Evolutionary conservation across 768 basidiomycete species (phyloP).

Genomic region (Tulasnella sp.): DNA sequence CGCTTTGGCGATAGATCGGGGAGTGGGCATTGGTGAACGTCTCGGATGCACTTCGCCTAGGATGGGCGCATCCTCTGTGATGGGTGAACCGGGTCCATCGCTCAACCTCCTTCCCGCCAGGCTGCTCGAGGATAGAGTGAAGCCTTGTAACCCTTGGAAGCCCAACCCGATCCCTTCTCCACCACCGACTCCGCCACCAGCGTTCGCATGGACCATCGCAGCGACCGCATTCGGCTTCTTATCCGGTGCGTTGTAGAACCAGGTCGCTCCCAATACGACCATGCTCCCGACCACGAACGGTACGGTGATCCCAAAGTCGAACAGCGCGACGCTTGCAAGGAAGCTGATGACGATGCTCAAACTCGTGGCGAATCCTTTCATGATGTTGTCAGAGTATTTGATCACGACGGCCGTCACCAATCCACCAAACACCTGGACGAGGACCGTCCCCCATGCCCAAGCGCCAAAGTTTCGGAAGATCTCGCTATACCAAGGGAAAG

Average conservation of each 20-base stretch:
- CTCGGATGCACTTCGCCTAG: not conserved
- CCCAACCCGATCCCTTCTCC: not conserved
- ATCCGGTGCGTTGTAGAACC: slow-evolving; percentile 75
- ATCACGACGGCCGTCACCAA: slow-evolving; percentile 88
- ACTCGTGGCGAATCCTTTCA: slow-evolving; percentile 92
- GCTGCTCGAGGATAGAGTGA: not conserved
- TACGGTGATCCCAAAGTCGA: slow-evolving; percentile 77
- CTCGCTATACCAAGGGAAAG: slow-evolving; percentile 26
- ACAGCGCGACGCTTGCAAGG: slow-evolving; percentile 80
- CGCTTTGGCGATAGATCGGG: slow-evolving; percentile 2
- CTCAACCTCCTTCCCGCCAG: not conserved
- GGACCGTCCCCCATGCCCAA: slow-evolving; percentile 87
- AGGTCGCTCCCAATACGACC: slow-evolving; percentile 79
- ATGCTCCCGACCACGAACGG: slow-evolving; percentile 76
- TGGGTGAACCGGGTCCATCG: not conserved
- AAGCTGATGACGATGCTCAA: slow-evolving; percentile 92
- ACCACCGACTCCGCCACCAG: not conserved
- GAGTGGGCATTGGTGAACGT: not conserved
- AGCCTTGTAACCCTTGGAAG: not conserved
- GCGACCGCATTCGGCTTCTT: not conserved
- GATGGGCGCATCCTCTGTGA: slow-evolving; percentile 4
- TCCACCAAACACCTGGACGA: slow-evolving; percentile 83
- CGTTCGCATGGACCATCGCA: not conserved
- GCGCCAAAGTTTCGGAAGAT: slow-evolving; percentile 78
- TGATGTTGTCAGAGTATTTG: slow-evolving; percentile 84